Conservation (phyloP, 768 basidiomycete genomes). For the Podaxis rugospora region DNA sequence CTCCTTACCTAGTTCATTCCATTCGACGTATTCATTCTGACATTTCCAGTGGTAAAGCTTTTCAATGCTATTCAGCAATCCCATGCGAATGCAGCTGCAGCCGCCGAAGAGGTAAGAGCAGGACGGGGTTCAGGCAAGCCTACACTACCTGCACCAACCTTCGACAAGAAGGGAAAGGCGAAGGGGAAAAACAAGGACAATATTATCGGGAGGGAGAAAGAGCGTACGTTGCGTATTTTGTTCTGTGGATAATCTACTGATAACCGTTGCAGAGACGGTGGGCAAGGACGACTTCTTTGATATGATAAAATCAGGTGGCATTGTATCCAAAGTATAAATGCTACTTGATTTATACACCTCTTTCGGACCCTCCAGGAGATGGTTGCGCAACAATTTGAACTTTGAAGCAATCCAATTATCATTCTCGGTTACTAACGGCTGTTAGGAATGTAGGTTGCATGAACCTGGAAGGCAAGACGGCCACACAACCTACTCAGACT, state of each 20-base stretch:
- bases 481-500: too few species aligned
- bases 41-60: conserved; percentile 63
- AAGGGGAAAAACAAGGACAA: conserved; percentile 55
- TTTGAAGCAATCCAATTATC: background rate
- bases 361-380: too few species aligned
- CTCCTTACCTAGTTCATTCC: background rate
- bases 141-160: conserved; percentile 59
- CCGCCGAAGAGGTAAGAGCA: conserved; percentile 55
- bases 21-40: background rate
- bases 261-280: conserved; percentile 38
- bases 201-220: conserved; percentile 49
- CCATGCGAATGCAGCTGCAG: conserved; percentile 50
- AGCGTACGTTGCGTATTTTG: conserved; percentile 33
- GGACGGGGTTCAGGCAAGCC: conserved; percentile 71
- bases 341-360: conserved; percentile 11
- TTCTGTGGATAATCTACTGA: background rate
- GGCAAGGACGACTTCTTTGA: conserved; percentile 77
- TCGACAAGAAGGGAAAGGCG: conserved; percentile 43
- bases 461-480: too few species aligned
- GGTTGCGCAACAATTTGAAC: background rate
- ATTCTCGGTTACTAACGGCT: background rate
- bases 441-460: too few species aligned
- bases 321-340: conserved; percentile 64
- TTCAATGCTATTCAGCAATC: conserved; percentile 87
- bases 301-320: conserved; percentile 76